Evolutionary conservation across 345 rosid species (phyloP), one percentile per base, ranked within the genome.

Genomic region (Boechera retrofracta): DNA sequence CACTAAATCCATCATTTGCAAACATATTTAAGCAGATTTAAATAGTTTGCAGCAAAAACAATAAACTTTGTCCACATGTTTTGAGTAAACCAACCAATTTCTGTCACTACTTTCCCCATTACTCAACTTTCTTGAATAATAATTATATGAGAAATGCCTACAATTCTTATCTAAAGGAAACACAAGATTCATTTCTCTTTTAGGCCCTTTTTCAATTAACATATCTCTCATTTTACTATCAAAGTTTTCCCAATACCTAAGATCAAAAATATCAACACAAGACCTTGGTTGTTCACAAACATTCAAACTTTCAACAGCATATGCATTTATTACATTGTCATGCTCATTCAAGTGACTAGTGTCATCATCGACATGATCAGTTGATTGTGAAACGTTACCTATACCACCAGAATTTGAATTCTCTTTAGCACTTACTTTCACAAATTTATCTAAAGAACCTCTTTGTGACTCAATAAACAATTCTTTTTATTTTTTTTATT

Each of bases 71-170:
- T 58, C 12, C 26, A 7, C 26, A 58, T 8, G n/a, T 60, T 61
- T 61, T 1, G 48, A 38, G 16, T 61, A 61, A 39, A 61, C 31
- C 2, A 61, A 2, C 48, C 47, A 38, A 61, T 5, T 18, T 61
- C 47, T 18, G 0, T 61, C 65, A 38, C 65, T 36, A 61, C 16
- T 18, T 61, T 38, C 48, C 9, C 16, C 65, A 61, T 62, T 62
- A 62, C n/a, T 21, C 65, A 61, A 18, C 16, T 61, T 61, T 15
- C 65, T 38, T 2, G n/a, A 18, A 38, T 61, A 38, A 10, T 61
- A 36, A 18, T 5, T 1, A 5, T 61, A 38, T 10, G 48, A 60
- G 6, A 58, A 58, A 58, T 4, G 28, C 2, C 28, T 58, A 35
- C 6, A 7, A 0, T n/a, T 6, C 21, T 21, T 21, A 21, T 21